These are phyloP conservation scores for Lophiostoma macrostomum DNA, from an alignment of 495 filamentous ascomycete genomes.

Conservation along the genomic window DNA sequence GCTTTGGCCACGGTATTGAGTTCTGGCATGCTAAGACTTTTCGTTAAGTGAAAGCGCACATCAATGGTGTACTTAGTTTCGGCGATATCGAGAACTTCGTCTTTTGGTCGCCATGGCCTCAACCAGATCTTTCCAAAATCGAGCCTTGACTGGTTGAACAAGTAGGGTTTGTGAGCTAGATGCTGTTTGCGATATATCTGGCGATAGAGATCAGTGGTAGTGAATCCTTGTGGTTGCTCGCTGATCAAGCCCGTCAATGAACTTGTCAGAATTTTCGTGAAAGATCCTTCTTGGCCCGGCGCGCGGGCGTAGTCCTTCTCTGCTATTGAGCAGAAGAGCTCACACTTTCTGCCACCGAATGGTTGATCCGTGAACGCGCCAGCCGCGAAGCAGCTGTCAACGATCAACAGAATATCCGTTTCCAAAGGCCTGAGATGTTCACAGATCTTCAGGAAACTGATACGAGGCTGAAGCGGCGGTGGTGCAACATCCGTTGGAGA, in stretches of 20 bases:
- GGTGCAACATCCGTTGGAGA: too few species aligned
- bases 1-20: too few species aligned
- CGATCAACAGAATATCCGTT: conserved; percentile 6
- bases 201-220: conserved; percentile 11
- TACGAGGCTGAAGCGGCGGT: too few species aligned
- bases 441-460: conserved; percentile 5
- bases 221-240: background rate
- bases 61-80: too few species aligned
- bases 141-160: conserved; percentile 6
- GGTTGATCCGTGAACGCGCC: conserved; percentile 1
- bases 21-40: too few species aligned
- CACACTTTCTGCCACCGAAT: conserved; percentile 10
- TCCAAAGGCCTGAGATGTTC: conserved; percentile 8
- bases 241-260: background rate
- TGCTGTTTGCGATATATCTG: conserved; percentile 4
- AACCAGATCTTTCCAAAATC: conserved; percentile 14
- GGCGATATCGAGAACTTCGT: too few species aligned
- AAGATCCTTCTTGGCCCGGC: conserved; percentile 3
- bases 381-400: conserved; percentile 6
- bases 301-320: background rate
- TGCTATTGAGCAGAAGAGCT: conserved; percentile 8
- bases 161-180: background rate
- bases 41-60: too few species aligned
- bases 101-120: too few species aligned
- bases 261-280: conserved; percentile 2